Evolutionary conservation across 1,139 yeast species (phyloP).

Genomic region (Geotrichum bryndzae): DNA sequence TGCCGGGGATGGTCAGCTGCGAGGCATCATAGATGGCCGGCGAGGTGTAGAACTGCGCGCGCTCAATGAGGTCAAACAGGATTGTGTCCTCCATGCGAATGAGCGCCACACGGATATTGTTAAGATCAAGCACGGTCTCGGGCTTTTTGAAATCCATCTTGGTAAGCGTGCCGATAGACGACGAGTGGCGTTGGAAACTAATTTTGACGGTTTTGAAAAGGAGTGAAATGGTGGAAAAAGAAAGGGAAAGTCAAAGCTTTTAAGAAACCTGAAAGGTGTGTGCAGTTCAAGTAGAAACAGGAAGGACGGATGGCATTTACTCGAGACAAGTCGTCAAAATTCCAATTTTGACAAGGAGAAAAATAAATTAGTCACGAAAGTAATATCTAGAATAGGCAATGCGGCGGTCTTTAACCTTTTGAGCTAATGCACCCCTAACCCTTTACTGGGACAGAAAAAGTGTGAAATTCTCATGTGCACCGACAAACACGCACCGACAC

Average conservation of each 20-base stretch:
- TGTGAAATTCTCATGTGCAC: too few species aligned
- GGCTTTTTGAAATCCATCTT: constrained; percentile 82
- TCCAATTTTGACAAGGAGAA: not conserved
- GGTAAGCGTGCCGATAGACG: not conserved
- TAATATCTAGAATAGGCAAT: too few species aligned
- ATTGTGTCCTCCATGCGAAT: constrained; percentile 96
- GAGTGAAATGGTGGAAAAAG: not conserved
- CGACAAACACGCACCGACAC: too few species aligned
- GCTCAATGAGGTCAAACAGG: constrained; percentile 83
- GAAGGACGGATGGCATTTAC: not conserved
- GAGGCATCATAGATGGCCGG: constrained; percentile 65
- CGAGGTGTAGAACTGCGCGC: constrained; percentile 79
- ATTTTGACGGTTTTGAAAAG: not conserved
- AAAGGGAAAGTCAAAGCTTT: not conserved
- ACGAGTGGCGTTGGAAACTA: constrained; percentile 1
- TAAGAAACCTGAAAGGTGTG: too few species aligned
- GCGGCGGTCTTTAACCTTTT: too few species aligned
- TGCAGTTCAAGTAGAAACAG: not conserved
- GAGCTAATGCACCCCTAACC: not conserved
- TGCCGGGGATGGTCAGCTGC: constrained; percentile 57
- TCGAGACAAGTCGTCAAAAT: not conserved
- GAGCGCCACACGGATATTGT: constrained; percentile 76
- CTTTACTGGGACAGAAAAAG: not conserved
- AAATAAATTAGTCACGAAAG: too few species aligned
- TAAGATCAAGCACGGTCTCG: constrained; percentile 70